These are phyloP conservation scores for Leptoxyphium fumago DNA, from an alignment of 2,329 filamentous ascomycete genomes.

Conservation along the genomic window DNA sequence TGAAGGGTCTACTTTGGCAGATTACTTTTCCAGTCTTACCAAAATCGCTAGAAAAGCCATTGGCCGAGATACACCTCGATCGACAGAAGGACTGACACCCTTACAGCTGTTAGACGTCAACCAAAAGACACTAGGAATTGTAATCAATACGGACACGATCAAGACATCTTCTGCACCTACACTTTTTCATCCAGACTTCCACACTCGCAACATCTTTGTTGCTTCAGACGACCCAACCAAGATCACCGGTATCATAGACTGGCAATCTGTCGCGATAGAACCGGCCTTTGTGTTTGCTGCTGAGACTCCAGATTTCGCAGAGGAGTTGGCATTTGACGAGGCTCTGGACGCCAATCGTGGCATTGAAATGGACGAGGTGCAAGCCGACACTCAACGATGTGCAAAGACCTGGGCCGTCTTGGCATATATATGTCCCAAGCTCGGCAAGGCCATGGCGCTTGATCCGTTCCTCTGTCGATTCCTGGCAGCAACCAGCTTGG, in stretches of 20 bases:
- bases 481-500: not conserved
- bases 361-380: not conserved
- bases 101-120: too few species aligned
- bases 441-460: not conserved
- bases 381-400: slow-evolving; percentile 1
- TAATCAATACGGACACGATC: not conserved
- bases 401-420: not conserved
- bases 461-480: not conserved
- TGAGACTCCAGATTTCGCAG: slow-evolving; percentile 8
- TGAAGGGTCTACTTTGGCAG: not conserved
- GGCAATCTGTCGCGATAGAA: slow-evolving; percentile 15
- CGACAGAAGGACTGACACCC: not conserved
- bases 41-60: not conserved
- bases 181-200: slow-evolving; percentile 16
- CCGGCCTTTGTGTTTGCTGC: slow-evolving; percentile 8
- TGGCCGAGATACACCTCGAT: too few species aligned
- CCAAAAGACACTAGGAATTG: too few species aligned
- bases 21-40: not conserved
- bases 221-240: slow-evolving; percentile 14
- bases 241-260: slow-evolving; percentile 22
- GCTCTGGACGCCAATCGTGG: not conserved
- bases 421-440: not conserved
- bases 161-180: not conserved
- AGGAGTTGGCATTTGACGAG: slow-evolving; percentile 1
- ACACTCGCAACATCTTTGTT: slow-evolving; percentile 21